These are phyloP conservation scores for Guadua angustifolia DNA, from an alignment of 176 grass and related monocot species.

Conservation along the genomic window DNA sequence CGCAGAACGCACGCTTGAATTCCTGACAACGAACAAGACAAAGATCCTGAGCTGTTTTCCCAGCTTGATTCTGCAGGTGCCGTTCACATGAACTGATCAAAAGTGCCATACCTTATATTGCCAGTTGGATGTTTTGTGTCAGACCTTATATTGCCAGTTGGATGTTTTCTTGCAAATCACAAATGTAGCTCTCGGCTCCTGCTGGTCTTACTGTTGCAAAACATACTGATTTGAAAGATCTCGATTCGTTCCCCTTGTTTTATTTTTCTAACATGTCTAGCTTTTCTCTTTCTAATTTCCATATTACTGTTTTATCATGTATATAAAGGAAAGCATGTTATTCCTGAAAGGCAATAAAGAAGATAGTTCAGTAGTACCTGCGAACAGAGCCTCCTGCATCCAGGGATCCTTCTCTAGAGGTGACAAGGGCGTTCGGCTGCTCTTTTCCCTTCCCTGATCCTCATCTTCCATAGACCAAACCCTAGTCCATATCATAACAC, in stretches of 20 bases:
- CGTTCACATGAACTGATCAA: background rate
- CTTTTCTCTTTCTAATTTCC: constrained; percentile 15
- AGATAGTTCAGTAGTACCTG: too few relatives aligned
- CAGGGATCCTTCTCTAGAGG: too few relatives aligned
- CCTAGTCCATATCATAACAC: too few relatives aligned
- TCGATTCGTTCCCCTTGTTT: background rate
- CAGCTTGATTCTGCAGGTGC: constrained; percentile 69
- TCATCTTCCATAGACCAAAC: too few relatives aligned
- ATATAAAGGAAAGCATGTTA: too few relatives aligned
- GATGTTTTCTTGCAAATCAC: background rate
- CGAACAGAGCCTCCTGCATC: too few relatives aligned
- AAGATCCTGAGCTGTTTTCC: constrained; percentile 65
- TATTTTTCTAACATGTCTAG: constrained; percentile 17
- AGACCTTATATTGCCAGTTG: background rate
- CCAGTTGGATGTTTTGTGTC: too few relatives aligned
- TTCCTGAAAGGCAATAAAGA: too few relatives aligned
- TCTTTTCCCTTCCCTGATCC: too few relatives aligned
- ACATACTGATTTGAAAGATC: constrained; percentile 17
- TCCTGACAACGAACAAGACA: constrained; percentile 67
- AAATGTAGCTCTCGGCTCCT: constrained; percentile 12
- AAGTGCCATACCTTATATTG: too few relatives aligned
- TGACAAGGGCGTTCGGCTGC: too few relatives aligned
- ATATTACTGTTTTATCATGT: constrained; percentile 15
- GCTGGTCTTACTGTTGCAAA: background rate
- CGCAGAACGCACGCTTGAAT: constrained; percentile 63